Percentiles rank a stretch among this genome's conserved stretches.
phyloP scores from a whole-genome alignment of 2,329 filamentous ascomycete species.

The Juglanconis juglandina region DNA sequence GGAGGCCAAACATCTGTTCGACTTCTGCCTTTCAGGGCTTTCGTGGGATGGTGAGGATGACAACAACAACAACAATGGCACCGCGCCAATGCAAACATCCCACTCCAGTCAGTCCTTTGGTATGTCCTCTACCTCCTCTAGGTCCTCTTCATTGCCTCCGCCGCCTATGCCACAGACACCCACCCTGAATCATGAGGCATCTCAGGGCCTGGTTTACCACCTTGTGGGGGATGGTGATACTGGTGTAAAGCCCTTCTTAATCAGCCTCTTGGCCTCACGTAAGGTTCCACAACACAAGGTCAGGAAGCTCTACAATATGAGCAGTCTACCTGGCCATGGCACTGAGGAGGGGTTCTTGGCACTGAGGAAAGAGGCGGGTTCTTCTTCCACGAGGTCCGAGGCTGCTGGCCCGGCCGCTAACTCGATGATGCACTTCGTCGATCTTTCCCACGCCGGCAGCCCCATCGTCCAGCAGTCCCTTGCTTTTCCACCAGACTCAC shows the following conservation, averaged over 20 bases:
- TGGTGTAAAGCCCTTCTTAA: not conserved
- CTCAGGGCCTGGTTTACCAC: not conserved
- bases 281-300: slow-evolving; percentile 25
- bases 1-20: not conserved
- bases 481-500: too few species aligned
- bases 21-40: not conserved
- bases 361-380: not conserved
- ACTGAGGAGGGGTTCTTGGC: not conserved
- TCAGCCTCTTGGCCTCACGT: not conserved
- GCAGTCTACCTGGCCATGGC: slow-evolving; percentile 26
- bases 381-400: too few species aligned
- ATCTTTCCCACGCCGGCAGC: too few species aligned
- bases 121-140: slow-evolving; percentile 31
- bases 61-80: slow-evolving; percentile 18
- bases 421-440: too few species aligned
- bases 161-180: slow-evolving; percentile 7
- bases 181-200: not conserved
- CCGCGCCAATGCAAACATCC: slow-evolving; percentile 3
- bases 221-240: not conserved
- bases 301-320: slow-evolving; percentile 23
- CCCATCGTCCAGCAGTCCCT: too few species aligned
- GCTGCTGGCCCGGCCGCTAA: too few species aligned
- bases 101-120: slow-evolving; percentile 24
- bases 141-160: slow-evolving; percentile 26
- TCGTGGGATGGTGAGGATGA: not conserved